phyloP scores from a whole-genome alignment of 805 yeast genomes.

The Wickerhamiella alocasiicola region DNA sequence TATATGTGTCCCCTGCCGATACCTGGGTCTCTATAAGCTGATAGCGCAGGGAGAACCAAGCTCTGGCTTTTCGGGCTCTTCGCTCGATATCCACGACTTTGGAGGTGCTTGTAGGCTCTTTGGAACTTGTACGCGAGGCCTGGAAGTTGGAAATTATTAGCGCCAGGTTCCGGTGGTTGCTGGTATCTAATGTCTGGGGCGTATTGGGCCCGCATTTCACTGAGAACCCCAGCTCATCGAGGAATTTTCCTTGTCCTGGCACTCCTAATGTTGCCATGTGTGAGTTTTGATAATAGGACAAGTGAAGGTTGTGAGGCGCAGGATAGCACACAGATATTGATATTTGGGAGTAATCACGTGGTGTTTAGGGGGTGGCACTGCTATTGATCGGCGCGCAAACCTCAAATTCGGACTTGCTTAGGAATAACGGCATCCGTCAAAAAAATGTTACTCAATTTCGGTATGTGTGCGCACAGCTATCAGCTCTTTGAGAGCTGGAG shows the following conservation, averaged over 20 bases:
- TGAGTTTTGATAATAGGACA: too few relatives aligned
- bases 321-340: too few relatives aligned
- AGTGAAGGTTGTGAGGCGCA: too few relatives aligned
- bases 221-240: not conserved
- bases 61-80: conserved; percentile 6
- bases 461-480: too few relatives aligned
- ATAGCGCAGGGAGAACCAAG: conserved; percentile 5
- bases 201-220: not conserved
- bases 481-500: too few relatives aligned
- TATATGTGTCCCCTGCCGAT: conserved; percentile 33
- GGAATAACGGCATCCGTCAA: too few relatives aligned
- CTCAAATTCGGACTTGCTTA: too few relatives aligned
- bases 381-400: too few relatives aligned
- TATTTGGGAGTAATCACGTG: too few relatives aligned
- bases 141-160: conserved; percentile 6
- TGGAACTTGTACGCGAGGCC: not conserved
- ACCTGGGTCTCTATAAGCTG: conserved; percentile 3
- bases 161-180: conserved; percentile 8
- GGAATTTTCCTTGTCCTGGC: not conserved
- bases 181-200: not conserved
- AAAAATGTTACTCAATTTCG: too few relatives aligned
- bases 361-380: too few relatives aligned
- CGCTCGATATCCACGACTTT: not conserved
- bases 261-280: conserved; percentile 4
- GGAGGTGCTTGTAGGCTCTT: not conserved